Conservation (phyloP, 306 rosid species). For the Astragalus membranaceus region DNA sequence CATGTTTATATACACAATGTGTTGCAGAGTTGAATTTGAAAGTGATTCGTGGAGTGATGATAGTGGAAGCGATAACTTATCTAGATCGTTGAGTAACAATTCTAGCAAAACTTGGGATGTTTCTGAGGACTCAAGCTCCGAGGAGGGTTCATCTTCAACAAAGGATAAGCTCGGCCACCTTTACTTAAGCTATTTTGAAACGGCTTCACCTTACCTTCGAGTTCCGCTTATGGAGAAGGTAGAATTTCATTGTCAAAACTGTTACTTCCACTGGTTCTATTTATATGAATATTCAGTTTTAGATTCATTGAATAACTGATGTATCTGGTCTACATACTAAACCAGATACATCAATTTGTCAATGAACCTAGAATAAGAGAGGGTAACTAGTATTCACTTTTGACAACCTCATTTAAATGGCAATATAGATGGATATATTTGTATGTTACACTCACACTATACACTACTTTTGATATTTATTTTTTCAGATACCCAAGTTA, state of each 20-base stretch:
- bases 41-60: conserved; percentile 78
- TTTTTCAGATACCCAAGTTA: conserved; percentile 53
- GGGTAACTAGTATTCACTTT: too few relatives aligned
- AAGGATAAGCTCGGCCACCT: conserved; percentile 57
- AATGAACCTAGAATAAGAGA: too few relatives aligned
- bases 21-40: conserved; percentile 43
- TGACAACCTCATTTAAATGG: neutral
- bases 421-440: neutral
- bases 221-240: conserved; percentile 67
- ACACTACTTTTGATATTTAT: neutral
- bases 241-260: neutral
- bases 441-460: neutral
- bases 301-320: too few relatives aligned
- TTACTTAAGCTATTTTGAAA: conserved; percentile 51
- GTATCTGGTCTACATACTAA: too few relatives aligned
- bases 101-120: conserved; percentile 71
- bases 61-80: conserved; percentile 56
- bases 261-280: neutral
- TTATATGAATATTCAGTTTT: too few relatives aligned
- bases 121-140: conserved; percentile 60
- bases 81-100: conserved; percentile 52
- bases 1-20: neutral
- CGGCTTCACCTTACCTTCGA: conserved; percentile 56
- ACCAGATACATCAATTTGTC: too few relatives aligned
- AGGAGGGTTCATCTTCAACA: conserved; percentile 38